These are phyloP conservation scores for Lepidium aucheri DNA, from an alignment of 345 rosid genomes.

Conservation along the genomic window DNA sequence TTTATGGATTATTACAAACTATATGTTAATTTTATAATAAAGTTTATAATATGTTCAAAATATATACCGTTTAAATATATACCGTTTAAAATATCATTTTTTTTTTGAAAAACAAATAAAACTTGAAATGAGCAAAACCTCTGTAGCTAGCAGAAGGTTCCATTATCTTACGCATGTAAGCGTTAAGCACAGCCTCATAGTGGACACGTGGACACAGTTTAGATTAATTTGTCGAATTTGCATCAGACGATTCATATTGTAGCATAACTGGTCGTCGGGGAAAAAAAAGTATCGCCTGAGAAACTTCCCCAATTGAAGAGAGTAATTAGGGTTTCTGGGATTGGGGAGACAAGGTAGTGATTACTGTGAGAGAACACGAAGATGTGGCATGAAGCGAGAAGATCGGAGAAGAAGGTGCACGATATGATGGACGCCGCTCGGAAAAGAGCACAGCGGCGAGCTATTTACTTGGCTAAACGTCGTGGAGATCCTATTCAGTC, in stretches of 20 bases:
- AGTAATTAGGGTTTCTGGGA: conserved; percentile 14
- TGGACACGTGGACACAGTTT: not conserved
- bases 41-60: too few relatives aligned
- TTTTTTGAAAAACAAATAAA: not conserved
- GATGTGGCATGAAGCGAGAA: conserved; percentile 99
- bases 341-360: not conserved
- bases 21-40: too few relatives aligned
- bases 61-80: too few relatives aligned
- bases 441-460: conserved; percentile 88
- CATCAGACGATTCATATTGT: conserved; percentile 17
- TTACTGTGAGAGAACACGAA: conserved; percentile 21
- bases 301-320: not conserved
- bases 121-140: not conserved
- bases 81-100: too few relatives aligned
- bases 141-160: not conserved
- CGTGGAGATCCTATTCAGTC: conserved; percentile 96
- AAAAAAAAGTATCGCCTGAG: conserved; percentile 3
- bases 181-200: not conserved
- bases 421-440: conserved; percentile 99
- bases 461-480: conserved; percentile 75
- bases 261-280: conserved; percentile 1
- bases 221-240: not conserved
- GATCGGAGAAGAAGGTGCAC: conserved; percentile 97
- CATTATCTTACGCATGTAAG: not conserved
- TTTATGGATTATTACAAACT: too few relatives aligned